Percentiles rank a stretch among this genome's conserved stretches.
Evolutionary conservation across 192 early-diverging fungal genomes (phyloP).

Genomic region (Gigaspora rosea): DNA sequence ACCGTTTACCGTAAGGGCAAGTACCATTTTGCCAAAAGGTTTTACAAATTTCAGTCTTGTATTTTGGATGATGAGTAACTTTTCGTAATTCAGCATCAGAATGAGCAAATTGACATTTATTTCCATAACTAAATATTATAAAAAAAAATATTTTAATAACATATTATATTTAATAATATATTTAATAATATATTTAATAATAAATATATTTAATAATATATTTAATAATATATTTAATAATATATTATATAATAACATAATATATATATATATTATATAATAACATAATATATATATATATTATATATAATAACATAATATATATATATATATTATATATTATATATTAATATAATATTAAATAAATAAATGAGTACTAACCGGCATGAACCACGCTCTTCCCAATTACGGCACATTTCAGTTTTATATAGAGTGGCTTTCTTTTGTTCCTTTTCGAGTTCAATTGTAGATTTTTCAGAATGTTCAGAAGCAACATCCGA

Average conservation of each 20-base stretch:
- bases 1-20: slow-evolving; percentile 93
- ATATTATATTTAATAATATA: not conserved
- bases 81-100: slow-evolving; percentile 72
- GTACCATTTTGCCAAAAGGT: slow-evolving; percentile 86
- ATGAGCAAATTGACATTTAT: slow-evolving; percentile 96
- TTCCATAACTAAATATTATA: slow-evolving; percentile 69
- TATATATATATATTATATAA: not conserved
- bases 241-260: not conserved
- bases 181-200: not conserved
- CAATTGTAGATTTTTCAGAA: slow-evolving; percentile 23
- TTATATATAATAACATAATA: not conserved
- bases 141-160: not conserved
- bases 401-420: slow-evolving; percentile 52
- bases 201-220: not conserved
- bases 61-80: slow-evolving; percentile 86
- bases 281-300: too few relatives aligned
- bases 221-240: not conserved
- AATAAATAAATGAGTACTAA: slow-evolving; percentile 29
- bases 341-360: not conserved
- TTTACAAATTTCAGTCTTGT: slow-evolving; percentile 94
- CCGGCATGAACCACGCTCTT: slow-evolving; percentile 51
- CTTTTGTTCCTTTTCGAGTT: slow-evolving; percentile 38
- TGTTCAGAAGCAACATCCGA: slow-evolving; percentile 2
- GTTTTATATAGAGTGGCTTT: slow-evolving; percentile 49
- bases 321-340: not conserved